Evolutionary conservation across 2,329 filamentous ascomycete species (phyloP), one percentile per base, ranked within the genome.

Genomic region (Epichloe sylvatica): DNA sequence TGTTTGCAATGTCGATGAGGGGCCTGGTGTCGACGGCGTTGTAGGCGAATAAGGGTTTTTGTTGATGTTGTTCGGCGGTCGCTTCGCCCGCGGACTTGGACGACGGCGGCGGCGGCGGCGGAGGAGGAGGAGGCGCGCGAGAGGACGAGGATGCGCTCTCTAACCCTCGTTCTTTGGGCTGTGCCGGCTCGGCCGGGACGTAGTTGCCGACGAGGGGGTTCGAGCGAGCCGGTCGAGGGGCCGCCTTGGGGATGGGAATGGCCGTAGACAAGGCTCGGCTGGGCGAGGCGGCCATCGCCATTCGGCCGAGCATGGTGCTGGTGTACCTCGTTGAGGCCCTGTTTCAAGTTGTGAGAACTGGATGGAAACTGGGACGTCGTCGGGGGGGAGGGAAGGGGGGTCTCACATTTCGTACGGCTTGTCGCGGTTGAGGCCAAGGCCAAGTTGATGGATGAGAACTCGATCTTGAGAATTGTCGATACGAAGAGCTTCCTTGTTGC

Each of bases 201-300:
- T 55, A 48, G 52, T 61, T 62, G 39, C 63, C 63, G 33, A 66
- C 53, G 11, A 65, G 59, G 38, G 63, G 64, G 48, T 65, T 66
- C 21, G 39, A 38, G 51, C 60, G 61, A 23, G 41, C 44, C 2
- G 54, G 36, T 5, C 49, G 44, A 1, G 49, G 47, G 54, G 49
- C 1, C 17, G 17, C 17, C 17, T 17, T 17, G 17, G 17, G 17
- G 2, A 17, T 17, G 17, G 17, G 17, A 17, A 17, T 17, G 46
- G 5, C 21, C 50, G 63, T 63, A n/a, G 64, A 63, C 52, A 66
- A 64, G 11, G 62, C 51, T 44, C 63, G 62, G 7, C 53, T 54
- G 23, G 52, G 51, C 49, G 59, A 57, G 17, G 17, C 17, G 36
- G 58, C 55, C 42, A 53, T 46, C 35, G 56, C 56, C 51, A 59